These are phyloP conservation scores for Thelephora terrestris DNA, from an alignment of 1,284 basidiomycete genomes.

Conservation along the genomic window DNA sequence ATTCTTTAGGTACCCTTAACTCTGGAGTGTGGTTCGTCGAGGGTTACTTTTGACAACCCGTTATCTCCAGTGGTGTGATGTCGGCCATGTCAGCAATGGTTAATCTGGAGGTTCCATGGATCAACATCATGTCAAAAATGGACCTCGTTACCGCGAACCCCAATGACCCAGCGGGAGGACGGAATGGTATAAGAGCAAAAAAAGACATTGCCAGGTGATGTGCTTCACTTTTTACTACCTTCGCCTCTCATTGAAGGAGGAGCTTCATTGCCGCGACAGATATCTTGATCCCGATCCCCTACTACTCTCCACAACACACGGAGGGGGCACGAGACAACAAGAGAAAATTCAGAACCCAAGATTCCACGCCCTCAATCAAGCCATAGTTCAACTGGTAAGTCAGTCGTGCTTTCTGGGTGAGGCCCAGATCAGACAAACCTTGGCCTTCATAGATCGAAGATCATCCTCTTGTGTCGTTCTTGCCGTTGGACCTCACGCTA, in stretches of 20 bases:
- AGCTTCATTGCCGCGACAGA: slow-evolving; percentile 27
- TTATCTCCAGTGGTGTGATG: slow-evolving; percentile 71
- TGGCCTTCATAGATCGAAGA: slow-evolving; percentile 78
- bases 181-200: slow-evolving; percentile 62
- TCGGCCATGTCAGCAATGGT: slow-evolving; percentile 99
- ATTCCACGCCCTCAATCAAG: slow-evolving; percentile 90
- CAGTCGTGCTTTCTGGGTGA: not conserved
- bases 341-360: slow-evolving; percentile 66
- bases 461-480: slow-evolving; percentile 94
- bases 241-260: slow-evolving; percentile 2
- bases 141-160: slow-evolving; percentile 73
- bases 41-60: not conserved
- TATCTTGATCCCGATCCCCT: slow-evolving; percentile 98
- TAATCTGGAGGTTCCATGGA: slow-evolving; percentile 92
- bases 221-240: slow-evolving; percentile 6
- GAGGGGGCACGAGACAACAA: slow-evolving; percentile 38
- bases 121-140: slow-evolving; percentile 99
- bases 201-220: slow-evolving; percentile 70
- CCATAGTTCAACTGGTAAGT: slow-evolving; percentile 86
- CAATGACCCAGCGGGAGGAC: slow-evolving; percentile 53
- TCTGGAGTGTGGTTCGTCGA: slow-evolving; percentile 1
- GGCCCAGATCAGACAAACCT: not conserved
- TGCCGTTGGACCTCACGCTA: slow-evolving; percentile 87
- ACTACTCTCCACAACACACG: slow-evolving; percentile 61
- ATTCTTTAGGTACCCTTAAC: slow-evolving; percentile 69